Evolutionary conservation across 2,329 filamentous ascomycete species (phyloP).

Genomic region (Nakataea oryzae): DNA sequence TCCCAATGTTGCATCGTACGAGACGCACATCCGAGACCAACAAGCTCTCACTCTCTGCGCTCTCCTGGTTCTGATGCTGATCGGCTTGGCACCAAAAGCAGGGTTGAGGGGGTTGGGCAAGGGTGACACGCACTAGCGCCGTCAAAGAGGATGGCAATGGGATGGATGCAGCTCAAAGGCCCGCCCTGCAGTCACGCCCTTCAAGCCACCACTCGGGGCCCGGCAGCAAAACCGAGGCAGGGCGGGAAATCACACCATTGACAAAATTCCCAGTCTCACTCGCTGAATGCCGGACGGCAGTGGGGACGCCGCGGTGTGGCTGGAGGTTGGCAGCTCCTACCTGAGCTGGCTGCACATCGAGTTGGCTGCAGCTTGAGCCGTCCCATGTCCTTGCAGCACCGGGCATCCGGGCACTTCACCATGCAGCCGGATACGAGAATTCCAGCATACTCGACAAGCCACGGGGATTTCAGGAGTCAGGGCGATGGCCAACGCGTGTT

Average conservation of each 20-base stretch:
- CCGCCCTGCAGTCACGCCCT: neutral
- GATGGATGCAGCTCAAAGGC: neutral
- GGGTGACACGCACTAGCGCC: neutral
- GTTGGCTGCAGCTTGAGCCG: neutral
- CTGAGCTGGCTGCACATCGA: neutral
- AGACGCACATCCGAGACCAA: neutral
- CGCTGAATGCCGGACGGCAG: too few species aligned
- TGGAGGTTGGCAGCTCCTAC: neutral
- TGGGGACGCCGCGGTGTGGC: neutral
- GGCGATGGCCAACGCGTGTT: too few species aligned
- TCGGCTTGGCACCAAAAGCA: slow-evolving; percentile 1
- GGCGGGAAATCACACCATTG: neutral
- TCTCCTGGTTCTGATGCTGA: neutral
- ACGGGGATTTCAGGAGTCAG: neutral
- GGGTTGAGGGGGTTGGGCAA: neutral
- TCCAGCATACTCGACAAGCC: neutral
- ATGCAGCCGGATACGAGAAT: neutral
- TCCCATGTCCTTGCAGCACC: neutral
- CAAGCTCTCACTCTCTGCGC: neutral
- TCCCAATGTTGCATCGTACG: neutral
- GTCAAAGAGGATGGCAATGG: neutral
- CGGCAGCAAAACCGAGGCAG: neutral
- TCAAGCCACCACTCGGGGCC: neutral
- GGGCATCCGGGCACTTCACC: neutral
- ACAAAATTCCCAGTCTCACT: neutral